Evolutionary conservation across 139 green algal species (phyloP), one percentile per base, ranked within the genome.

Genomic region (Eudorina sp.): DNA sequence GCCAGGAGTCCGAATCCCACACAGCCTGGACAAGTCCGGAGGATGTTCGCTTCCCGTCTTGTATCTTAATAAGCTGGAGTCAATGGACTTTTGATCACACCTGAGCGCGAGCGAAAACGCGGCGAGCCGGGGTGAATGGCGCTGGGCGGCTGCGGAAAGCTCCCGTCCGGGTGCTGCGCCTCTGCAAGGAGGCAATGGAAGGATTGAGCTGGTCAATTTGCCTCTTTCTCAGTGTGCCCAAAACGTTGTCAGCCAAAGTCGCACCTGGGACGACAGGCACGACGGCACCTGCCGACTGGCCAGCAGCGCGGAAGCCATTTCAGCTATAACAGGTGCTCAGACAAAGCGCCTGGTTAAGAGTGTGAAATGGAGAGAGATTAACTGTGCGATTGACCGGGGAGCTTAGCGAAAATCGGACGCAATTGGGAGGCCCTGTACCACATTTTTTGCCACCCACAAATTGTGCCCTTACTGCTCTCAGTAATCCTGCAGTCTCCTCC

Each of bases 61-160:
- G n/a, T n/a, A n/a, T n/a, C n/a, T n/a, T n/a, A n/a, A n/a, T n/a
- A n/a, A n/a, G n/a, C n/a, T n/a, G n/a, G n/a, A n/a, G n/a, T n/a
- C n/a, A n/a, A n/a, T n/a, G n/a, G 55, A 66, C 29, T 25, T 4
- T 81, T 16, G 46, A 16, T 27, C 46, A 66, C 66, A 88, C 64
- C 82, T 76, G 41, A 53, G 82, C 82, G 46, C 82, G 64, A 1
- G 82, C 82, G 25, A 88, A 68, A 34, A 88, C 82, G 43, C 82
- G 82, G 45, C 82, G 82, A 53, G 66, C 66, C 16, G 82, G 82
- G 4, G 64, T 79, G 82, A 88, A 88, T 19, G 82, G 82, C 19
- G 45, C 82, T 23, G 80, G 82, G 66, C 82, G 82, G 46, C 80
- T 78, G 80, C 64, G 53, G 64, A 88, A 43, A 64, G 80, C 60